Evolutionary conservation across 2,329 filamentous ascomycete species (phyloP), one percentile per base, ranked within the genome.

Genomic region (Apiospora kogelbergensis): DNA sequence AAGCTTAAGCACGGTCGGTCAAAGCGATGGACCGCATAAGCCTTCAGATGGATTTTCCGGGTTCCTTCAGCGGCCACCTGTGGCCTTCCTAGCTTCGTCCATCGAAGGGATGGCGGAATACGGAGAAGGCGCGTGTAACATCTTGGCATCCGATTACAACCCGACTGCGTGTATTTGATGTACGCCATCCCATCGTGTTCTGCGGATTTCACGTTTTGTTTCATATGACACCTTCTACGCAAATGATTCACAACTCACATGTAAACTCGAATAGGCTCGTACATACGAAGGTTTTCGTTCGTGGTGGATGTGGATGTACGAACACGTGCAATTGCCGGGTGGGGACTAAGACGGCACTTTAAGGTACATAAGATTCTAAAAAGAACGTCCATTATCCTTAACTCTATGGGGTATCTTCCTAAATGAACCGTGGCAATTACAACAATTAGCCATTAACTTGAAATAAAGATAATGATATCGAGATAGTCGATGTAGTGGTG

Each of bases 361-460:
- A 60, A n/a, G 30, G 30, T 37, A n/a, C n/a, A n/a, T n/a, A 30
- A 60, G 53, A 33, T 33, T 33, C 33, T 10, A n/a, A 37, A 60
- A 60, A 60, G 53, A 60, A 37, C 53, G 53, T 60, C 53, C 53
- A 60, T 60, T 60, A 60, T 37, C 30, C 53, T 60, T 60, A 60
- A 60, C 53, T 60, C 53, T 37, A 60, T 37, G 53, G 53, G 53
- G 53, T 60, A 60, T 60, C 53, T 60, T 60, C 53, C 53, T n/a
- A 60, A 60, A 46, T 33, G 33, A 60, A 60, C 53, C 53, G 30
- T 60, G 53, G 53, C 53, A 17, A 60, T 60, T 60, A 60, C 53
- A 60, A 45, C 53, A 33, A 60, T 60, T 60, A 60, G 53, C 42
- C 53, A 60, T 60, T 60, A 60, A 60, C 53, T 30, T n/a, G 37